Evolutionary conservation across 139 green algal genomes (phyloP).

Genomic region (Ettlia oleoabundans): DNA sequence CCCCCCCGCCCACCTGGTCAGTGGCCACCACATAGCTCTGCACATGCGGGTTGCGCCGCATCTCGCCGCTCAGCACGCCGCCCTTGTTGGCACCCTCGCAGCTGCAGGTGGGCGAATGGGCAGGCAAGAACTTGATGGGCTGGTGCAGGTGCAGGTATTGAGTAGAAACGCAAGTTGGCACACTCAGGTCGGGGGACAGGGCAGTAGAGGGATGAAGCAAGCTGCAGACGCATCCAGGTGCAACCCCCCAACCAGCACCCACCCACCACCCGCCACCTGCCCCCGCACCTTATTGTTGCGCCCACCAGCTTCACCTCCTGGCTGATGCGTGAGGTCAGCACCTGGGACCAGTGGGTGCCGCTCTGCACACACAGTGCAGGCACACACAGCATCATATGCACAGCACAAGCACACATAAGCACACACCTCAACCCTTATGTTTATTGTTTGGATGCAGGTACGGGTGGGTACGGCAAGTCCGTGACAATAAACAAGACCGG

Average conservation of each 20-base stretch:
- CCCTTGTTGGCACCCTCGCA: conserved; percentile 39
- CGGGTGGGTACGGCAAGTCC: too few relatives aligned
- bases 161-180: too few relatives aligned
- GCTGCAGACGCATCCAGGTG: neutral
- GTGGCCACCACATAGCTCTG: conserved; percentile 42
- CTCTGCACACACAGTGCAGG: neutral
- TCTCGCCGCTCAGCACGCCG: conserved; percentile 41
- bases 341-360: conserved; percentile 26
- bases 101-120: conserved; percentile 9
- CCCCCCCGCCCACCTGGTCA: conserved; percentile 56
- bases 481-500: neutral
- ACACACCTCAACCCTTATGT: neutral
- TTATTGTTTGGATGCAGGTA: too few relatives aligned
- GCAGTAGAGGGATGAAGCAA: neutral
- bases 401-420: neutral
- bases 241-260: neutral
- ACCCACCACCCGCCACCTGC: neutral
- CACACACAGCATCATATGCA: neutral
- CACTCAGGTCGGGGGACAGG: neutral
- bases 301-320: conserved; percentile 31
- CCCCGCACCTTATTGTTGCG: conserved; percentile 29
- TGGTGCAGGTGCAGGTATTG: neutral
- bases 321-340: conserved; percentile 19
- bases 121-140: neutral
- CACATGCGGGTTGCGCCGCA: conserved; percentile 33